Evolutionary conservation across 2,329 filamentous ascomycete species (phyloP), one percentile per base, ranked within the genome.

Genomic region (Cercospora berteroae): DNA sequence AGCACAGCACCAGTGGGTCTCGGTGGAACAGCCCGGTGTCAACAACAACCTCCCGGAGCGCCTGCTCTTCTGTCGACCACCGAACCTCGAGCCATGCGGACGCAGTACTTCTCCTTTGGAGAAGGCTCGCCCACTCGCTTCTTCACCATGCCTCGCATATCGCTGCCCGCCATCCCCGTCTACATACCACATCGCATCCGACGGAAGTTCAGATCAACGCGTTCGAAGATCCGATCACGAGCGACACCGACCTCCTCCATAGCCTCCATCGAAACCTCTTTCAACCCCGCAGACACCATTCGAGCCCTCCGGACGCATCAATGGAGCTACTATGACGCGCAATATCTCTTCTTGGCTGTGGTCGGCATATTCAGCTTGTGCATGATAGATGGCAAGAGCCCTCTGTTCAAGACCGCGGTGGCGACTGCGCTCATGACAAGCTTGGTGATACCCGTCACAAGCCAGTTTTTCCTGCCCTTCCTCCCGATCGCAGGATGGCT

Each of bases 391-490:
- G 86, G 83, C 12, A 88, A 93, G 0, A 93, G 93, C 1, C 90
- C 93, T 0, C 79, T 94, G 64, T 81, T 90, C 71, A 97, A 97
- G 85, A 89, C 90, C 1, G 85, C 88, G 58, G 87, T 90, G 50
- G 85, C 92, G 13, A 84, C 89, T 1, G 83, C 87, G 63, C 84
- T 94, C 69, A 83, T 90, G 67, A 83, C 88, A 72, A 87, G 93
- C 33, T 83, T 96, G 44, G 83, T 94, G 55, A 86, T 97, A 79
- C 94, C 94, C 6, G 86, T 92, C 60, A 96, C 94, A 3, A 87
- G 92, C 71, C 94, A 98, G 79, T 96, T 97, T 79, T 93, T 97
- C 78, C 84, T 97, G 50, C 94, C 94, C 9, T 93, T 93, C 63
- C 84, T 95, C 67, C 90, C 92, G 6, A 92, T 96, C 71, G 90